Evolutionary conservation across 306 rosid genomes (phyloP).

Genomic region (Ammopiptanthus mongolicus): DNA sequence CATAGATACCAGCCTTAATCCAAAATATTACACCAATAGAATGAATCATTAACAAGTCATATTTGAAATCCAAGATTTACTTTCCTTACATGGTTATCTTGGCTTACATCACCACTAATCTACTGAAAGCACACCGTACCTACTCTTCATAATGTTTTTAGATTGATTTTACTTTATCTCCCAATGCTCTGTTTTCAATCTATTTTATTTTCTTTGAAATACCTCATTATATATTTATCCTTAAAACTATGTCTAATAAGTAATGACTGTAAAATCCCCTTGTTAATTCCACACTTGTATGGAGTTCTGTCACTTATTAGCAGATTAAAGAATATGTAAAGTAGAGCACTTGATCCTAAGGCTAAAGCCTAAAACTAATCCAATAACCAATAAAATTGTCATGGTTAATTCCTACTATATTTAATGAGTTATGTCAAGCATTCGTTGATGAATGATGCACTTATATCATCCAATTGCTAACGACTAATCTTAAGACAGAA

Average conservation of each 20-base stretch:
- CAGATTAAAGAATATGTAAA: background rate
- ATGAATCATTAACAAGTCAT: no score
- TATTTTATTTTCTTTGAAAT: no score
- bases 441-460: background rate
- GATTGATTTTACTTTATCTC: no score
- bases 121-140: no score
- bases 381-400: background rate
- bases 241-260: background rate
- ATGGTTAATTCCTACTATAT: background rate
- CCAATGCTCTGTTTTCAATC: no score
- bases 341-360: background rate
- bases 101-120: no score
- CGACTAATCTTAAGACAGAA: background rate
- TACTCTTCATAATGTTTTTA: no score
- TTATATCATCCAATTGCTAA: conserved; percentile 1
- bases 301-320: background rate
- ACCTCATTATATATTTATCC: no score
- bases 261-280: background rate
- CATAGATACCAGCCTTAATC: no score
- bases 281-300: background rate
- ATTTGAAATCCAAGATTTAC: no score
- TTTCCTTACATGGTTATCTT: no score
- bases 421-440: background rate
- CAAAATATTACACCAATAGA: no score
- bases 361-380: background rate